A percentile compares a stretch with the other conserved stretches of the same genome.
These are phyloP conservation scores for Botryobasidium botryosum DNA, from an alignment of 768 basidiomycete species.

Conservation along the genomic window DNA sequence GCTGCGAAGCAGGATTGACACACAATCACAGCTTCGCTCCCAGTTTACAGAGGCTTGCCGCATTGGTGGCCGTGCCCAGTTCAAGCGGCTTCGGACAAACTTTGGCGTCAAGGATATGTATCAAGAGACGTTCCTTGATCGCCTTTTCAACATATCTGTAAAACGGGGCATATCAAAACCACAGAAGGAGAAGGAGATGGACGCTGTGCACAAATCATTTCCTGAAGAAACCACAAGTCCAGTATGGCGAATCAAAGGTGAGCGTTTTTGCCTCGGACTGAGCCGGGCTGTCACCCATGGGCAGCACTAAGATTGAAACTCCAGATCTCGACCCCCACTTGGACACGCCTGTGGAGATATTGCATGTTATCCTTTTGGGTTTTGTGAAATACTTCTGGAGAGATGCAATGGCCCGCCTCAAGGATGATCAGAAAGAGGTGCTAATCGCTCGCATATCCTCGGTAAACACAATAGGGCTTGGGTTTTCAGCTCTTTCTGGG, in stretches of 20 bases:
- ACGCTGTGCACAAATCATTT: no score
- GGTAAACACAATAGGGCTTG: conserved; percentile 19
- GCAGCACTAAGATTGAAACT: not conserved
- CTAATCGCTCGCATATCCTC: conserved; percentile 16
- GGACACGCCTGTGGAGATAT: not conserved
- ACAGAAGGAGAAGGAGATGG: no score
- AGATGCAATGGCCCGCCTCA: not conserved
- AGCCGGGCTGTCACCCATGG: no score
- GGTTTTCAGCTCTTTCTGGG: conserved; percentile 18
- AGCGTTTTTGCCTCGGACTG: not conserved
- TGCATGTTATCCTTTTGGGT: not conserved
- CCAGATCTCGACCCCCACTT: not conserved
- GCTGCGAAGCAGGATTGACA: not conserved
- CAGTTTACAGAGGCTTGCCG: not conserved
- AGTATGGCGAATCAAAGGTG: not conserved
- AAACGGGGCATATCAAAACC: no score
- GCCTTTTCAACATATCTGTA: no score
- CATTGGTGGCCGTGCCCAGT: not conserved
- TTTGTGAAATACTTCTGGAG: not conserved
- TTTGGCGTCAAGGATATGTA: not conserved
- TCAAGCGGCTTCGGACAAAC: not conserved
- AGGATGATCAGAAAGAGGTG: conserved; percentile 16
- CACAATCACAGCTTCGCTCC: not conserved
- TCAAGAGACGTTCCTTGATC: not conserved
- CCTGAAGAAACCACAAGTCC: no score